Evolutionary conservation across 257 asterid species (phyloP), one percentile per base, ranked within the genome.

Genomic region (Mitragyna speciosa): DNA sequence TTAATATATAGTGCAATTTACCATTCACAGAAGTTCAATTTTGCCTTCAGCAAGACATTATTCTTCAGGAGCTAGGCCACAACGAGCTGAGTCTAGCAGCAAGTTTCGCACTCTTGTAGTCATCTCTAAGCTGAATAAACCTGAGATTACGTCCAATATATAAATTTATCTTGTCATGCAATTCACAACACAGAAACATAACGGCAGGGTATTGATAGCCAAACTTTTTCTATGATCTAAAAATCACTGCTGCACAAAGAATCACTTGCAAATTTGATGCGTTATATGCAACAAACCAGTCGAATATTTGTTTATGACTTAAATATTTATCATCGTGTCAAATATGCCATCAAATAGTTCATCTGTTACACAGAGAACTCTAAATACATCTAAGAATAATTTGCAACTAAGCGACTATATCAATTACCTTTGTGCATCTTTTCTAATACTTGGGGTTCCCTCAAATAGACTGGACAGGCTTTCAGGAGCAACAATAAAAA

Each of bases 371-470:
- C 17, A 49, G 6, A 11, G 8, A 58, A 59, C 2, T 12, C 17
- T 15, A 28, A 45, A 30, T n/a, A 69, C 14, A 72, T 45, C 28
- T 63, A 52, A 0, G 20, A 30, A 33, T 4, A 75, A 54, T 30
- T 7, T 79, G 31, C 39, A 12, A 45, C 12, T 14, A 20, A 75
- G 30, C 31, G 12, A 68, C 56, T 4, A 8, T 69, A 39, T 70
- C 20, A 79, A 48, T 85, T 91, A 96, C 99, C 92, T 96, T 82
- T 96, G 99, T 66, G 98, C 97, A 77, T 94, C 99, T 85, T 94
- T 96, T 72, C 96, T 89, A 78, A 94, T 96, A 89, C 99, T 92
- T n/a, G 99, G 98, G 70, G 97, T 94, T 84, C 99, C 99, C 88
- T 96, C 99, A 78, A 92, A 92, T 39, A 96, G 91, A 41, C 96